Percentiles rank a stretch among this genome's conserved stretches.
phyloP scores from a whole-genome alignment of 169 alveolate species.

The Theileria sp. region DNA sequence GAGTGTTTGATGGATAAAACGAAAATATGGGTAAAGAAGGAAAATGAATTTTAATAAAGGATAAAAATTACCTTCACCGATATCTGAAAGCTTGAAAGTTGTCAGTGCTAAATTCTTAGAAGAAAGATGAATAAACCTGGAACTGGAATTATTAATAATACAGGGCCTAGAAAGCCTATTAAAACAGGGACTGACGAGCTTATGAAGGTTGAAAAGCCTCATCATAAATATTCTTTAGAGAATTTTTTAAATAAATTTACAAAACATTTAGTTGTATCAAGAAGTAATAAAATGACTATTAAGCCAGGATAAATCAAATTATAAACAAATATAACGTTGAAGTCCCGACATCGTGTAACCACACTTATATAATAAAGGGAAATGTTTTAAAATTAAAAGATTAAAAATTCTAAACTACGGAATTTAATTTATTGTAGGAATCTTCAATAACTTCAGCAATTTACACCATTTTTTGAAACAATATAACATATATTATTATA shows the following conservation, averaged over 20 bases:
- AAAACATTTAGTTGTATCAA: not conserved
- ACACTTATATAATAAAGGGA: not conserved
- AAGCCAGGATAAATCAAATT: not conserved
- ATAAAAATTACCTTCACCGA: conserved; percentile 78
- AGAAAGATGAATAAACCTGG: conserved; percentile 42
- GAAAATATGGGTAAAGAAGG: not conserved
- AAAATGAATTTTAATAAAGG: not conserved
- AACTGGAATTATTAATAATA: not conserved
- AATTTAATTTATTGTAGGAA: not conserved
- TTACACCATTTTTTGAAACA: not conserved
- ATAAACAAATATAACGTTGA: not conserved
- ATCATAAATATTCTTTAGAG: not conserved
- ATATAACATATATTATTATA: not conserved
- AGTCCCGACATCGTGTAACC: not conserved
- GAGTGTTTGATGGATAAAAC: not conserved
- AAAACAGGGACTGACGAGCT: not conserved
- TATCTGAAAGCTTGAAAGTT: conserved; percentile 81
- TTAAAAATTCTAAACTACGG: not conserved
- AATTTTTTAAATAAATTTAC: no score
- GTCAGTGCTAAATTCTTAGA: conserved; percentile 62
- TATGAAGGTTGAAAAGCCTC: not conserved
- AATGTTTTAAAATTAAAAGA: not conserved
- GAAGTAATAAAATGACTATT: not conserved
- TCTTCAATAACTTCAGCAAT: not conserved
- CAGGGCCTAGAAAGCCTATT: conserved; percentile 1